These are phyloP conservation scores for Tulasnella sp. DNA, from an alignment of 768 basidiomycete genomes.

Conservation along the genomic window DNA sequence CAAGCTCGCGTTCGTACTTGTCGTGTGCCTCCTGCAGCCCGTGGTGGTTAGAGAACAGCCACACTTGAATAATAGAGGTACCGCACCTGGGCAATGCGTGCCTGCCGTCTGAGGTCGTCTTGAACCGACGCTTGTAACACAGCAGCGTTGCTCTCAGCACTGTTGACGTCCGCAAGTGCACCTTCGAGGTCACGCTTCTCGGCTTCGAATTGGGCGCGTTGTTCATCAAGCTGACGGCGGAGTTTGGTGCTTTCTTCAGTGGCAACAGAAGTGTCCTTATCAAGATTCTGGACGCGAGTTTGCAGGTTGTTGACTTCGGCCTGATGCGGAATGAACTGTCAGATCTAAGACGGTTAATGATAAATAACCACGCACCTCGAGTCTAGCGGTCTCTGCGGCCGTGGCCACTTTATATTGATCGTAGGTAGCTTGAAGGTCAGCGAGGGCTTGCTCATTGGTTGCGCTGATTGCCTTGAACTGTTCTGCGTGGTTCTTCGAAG, in stretches of 20 bases:
- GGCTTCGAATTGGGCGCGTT: conserved; percentile 54
- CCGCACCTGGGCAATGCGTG: conserved; percentile 54
- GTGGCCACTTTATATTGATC: conserved; percentile 69
- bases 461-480: conserved; percentile 81
- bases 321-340: conserved; percentile 28
- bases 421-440: conserved; percentile 53
- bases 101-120: conserved; percentile 47
- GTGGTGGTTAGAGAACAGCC: neutral
- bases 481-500: conserved; percentile 57
- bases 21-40: conserved; percentile 56
- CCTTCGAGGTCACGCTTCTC: conserved; percentile 78
- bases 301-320: conserved; percentile 51
- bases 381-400: conserved; percentile 51
- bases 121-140: conserved; percentile 41
- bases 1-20: conserved; percentile 66
- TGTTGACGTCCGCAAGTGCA: conserved; percentile 67
- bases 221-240: conserved; percentile 52
- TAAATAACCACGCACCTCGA: conserved; percentile 53
- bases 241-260: conserved; percentile 42
- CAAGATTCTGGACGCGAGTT: conserved; percentile 43
- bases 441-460: conserved; percentile 66
- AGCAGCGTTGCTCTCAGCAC: conserved; percentile 55
- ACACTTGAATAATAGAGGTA: neutral
- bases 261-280: conserved; percentile 40
- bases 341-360: neutral